Percentiles rank a stretch among this genome's conserved stretches.
These are phyloP conservation scores for Phialemoniopsis sp. DNA, from an alignment of 2,329 filamentous ascomycete species.

Conservation along the genomic window DNA sequence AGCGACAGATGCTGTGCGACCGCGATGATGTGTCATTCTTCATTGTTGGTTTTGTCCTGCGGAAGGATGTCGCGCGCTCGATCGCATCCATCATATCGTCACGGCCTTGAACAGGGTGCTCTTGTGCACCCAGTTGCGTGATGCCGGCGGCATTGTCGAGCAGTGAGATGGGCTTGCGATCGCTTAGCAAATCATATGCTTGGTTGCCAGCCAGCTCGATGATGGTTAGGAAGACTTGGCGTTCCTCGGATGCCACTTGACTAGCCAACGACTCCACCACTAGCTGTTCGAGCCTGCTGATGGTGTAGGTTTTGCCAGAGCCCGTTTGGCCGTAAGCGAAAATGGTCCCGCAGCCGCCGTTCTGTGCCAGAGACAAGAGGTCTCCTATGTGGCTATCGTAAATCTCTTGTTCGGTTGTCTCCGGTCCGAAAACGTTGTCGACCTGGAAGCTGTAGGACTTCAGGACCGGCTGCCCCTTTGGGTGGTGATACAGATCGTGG, in stretches of 20 bases:
- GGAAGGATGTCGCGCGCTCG: slow-evolving; percentile 30
- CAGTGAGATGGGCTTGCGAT: slow-evolving; percentile 33
- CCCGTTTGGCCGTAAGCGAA: slow-evolving; percentile 46
- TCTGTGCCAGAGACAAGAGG: slow-evolving; percentile 39
- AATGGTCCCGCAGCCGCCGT: slow-evolving; percentile 42
- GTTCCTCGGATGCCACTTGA: slow-evolving; percentile 15
- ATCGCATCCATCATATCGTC: slow-evolving; percentile 25
- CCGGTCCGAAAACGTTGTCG: slow-evolving; percentile 28
- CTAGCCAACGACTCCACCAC: slow-evolving; percentile 22
- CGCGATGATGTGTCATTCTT: slow-evolving; percentile 44
- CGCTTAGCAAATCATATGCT: slow-evolving; percentile 64
- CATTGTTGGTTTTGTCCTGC: slow-evolving; percentile 33
- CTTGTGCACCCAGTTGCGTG: slow-evolving; percentile 37
- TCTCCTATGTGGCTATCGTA: slow-evolving; percentile 34
- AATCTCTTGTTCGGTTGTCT: slow-evolving; percentile 29
- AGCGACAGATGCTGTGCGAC: slow-evolving; percentile 43
- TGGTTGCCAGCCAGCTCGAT: slow-evolving; percentile 92
- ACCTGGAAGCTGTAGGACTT: slow-evolving; percentile 29
- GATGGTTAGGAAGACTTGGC: slow-evolving; percentile 69
- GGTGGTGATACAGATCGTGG: slow-evolving; percentile 28
- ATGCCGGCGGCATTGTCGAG: slow-evolving; percentile 40
- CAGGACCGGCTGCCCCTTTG: slow-evolving; percentile 23
- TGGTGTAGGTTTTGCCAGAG: slow-evolving; percentile 42
- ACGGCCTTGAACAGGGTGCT: slow-evolving; percentile 24
- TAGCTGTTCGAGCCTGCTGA: slow-evolving; percentile 34